Evolutionary conservation across 805 yeast species (phyloP), one percentile per base, ranked within the genome.

Genomic region (Myxozyma kluyveri): DNA sequence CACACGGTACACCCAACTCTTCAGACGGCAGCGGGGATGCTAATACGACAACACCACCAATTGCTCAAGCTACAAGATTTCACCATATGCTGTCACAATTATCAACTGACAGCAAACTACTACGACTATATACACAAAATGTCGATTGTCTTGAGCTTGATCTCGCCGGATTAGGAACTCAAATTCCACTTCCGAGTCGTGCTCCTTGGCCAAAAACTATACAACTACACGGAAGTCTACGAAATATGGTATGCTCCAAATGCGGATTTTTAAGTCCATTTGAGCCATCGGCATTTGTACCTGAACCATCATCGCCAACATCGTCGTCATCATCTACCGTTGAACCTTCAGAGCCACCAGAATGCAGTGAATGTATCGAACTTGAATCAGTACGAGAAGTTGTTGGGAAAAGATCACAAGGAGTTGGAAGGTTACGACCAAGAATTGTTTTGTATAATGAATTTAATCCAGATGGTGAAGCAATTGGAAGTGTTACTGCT

Each of bases 151-250:
- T 89, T 44, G 96, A 89, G 62, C 70, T 78, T 9, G 76, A 78
- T 60, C 76, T 85, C 32, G 67, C 76, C 1, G 59, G 74, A 52
- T 65, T 83, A 49, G 67, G 67, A 23, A 80, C 86, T 0, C 67
- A 70, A 23, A 73, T 74, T 0, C 86, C 86, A 1, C 68, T 82
- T 27, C 68, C 64, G 14, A 59, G 62, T 35, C 60, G 53, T 67
- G 73, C 65, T 6, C 81, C 72, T 33, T 75, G 65, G 64, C 87
- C 81, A 52, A 78, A 65, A 63, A 77, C 88, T 3, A 75, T 89
- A 26, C 96, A 88, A 69, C 77, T 93, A 23, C 96, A 89, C 68
- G 96, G 96, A 0, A 82, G 88, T 18, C 77, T 89, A 24, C 80
- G 81, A 37, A 72, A 77, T 23, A 80, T 91, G 70, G 78, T 80